Conservation (phyloP, 306 rosid species). For the Delonix regia region DNA sequence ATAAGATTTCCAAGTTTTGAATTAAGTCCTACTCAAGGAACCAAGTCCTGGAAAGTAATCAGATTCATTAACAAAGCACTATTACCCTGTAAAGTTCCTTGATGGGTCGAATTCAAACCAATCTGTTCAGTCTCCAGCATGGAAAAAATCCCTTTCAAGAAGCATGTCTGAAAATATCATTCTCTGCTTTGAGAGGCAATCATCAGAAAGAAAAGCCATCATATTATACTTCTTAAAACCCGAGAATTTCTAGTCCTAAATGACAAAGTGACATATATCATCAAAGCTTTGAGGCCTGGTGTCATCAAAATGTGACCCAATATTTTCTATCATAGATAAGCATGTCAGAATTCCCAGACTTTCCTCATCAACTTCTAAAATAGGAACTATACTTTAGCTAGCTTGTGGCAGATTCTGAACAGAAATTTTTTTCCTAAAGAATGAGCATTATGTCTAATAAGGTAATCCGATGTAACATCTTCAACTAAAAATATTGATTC, state of each 20-base stretch:
- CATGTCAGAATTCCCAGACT: constrained; percentile 49
- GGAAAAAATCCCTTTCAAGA: constrained; percentile 52
- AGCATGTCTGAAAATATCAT: constrained; percentile 39
- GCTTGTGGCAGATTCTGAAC: constrained; percentile 46
- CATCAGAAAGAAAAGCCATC: constrained; percentile 50
- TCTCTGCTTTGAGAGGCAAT: constrained; percentile 48
- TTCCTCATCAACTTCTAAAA: constrained; percentile 73
- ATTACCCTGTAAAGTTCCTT: constrained; percentile 31
- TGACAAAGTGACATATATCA: constrained; percentile 39
- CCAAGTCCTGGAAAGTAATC: constrained; percentile 61
- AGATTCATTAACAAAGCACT: constrained; percentile 36
- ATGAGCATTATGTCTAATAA: constrained; percentile 42
- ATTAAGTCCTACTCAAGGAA: constrained; percentile 62
- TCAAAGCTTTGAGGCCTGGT: constrained; percentile 47
- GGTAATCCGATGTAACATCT: constrained; percentile 49
- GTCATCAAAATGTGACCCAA: constrained; percentile 47
- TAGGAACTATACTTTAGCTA: constrained; percentile 49
- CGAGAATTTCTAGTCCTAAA: constrained; percentile 49
- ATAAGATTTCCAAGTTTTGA: constrained; percentile 55
- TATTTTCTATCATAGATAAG: constrained; percentile 49
- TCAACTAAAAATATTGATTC: constrained; percentile 62
- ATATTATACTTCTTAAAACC: constrained; percentile 46
- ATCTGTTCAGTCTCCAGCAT: constrained; percentile 56
- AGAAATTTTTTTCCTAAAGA: constrained; percentile 53
- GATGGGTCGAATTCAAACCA: constrained; percentile 15